These are phyloP conservation scores for Saturnispora saitoi DNA, from an alignment of 805 yeast species.

Conservation along the genomic window DNA sequence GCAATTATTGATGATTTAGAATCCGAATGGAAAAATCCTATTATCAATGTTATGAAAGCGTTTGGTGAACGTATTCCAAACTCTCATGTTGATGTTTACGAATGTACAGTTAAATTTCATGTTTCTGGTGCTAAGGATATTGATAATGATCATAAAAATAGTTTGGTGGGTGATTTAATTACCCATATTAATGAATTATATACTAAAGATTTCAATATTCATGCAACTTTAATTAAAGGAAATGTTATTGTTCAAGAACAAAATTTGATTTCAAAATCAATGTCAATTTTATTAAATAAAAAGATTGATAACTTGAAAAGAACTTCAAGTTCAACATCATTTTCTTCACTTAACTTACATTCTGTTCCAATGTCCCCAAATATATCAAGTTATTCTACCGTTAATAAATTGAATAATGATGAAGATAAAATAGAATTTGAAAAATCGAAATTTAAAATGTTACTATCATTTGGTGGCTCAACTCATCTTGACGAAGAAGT, in stretches of 20 bases:
- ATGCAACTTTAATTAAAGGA: constrained; percentile 66
- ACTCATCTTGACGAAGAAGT: constrained; percentile 63
- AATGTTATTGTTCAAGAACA: constrained; percentile 65
- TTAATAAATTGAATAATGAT: neutral
- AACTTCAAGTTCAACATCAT: constrained; percentile 14
- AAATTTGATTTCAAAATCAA: constrained; percentile 47
- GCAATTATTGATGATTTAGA: constrained; percentile 45
- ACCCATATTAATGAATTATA: constrained; percentile 76
- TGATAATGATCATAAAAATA: constrained; percentile 52
- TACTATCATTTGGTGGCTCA: constrained; percentile 57
- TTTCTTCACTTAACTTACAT: constrained; percentile 11
- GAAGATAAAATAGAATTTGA: neutral
- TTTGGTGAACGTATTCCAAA: constrained; percentile 76
- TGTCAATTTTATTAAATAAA: constrained; percentile 39
- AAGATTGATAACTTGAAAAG: neutral
- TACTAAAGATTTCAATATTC: constrained; percentile 48
- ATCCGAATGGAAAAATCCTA: constrained; percentile 52
- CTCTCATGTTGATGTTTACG: constrained; percentile 61
- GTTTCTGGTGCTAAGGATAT: constrained; percentile 59
- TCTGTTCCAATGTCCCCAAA: constrained; percentile 11
- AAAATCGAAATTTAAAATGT: constrained; percentile 28
- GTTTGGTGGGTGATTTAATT: constrained; percentile 74
- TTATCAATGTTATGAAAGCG: constrained; percentile 45
- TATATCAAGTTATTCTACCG: constrained; percentile 2
- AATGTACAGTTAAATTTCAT: constrained; percentile 68